phyloP scores from a whole-genome alignment of 805 yeast species.

The Geotrichum ghanense region DNA sequence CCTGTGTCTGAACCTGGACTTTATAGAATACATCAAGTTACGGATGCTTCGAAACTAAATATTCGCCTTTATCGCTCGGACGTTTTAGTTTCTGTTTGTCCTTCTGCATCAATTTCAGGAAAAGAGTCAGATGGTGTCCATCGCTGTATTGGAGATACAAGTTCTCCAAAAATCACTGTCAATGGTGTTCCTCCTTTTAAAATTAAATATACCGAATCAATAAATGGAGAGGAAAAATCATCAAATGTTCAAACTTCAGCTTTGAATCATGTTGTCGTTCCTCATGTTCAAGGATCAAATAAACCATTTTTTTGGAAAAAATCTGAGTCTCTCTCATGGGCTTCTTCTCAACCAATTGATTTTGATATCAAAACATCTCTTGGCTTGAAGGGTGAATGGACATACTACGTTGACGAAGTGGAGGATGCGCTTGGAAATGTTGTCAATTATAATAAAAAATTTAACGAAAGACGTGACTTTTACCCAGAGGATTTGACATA shows the following conservation, averaged over 20 bases:
- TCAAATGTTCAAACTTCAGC: conserved; percentile 34
- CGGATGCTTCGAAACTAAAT: conserved; percentile 49
- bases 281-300: conserved; percentile 27
- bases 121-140: conserved; percentile 25
- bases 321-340: conserved; percentile 22
- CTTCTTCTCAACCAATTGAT: conserved; percentile 28
- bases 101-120: conserved; percentile 47
- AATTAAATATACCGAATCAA: conserved; percentile 34
- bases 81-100: conserved; percentile 65
- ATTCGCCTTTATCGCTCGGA: conserved; percentile 52
- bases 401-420: conserved; percentile 45
- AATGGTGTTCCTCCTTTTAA: conserved; percentile 73
- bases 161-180: conserved; percentile 41
- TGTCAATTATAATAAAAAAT: conserved; percentile 23
- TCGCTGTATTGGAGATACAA: conserved; percentile 54
- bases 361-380: conserved; percentile 34
- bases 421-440: conserved; percentile 59
- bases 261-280: conserved; percentile 33
- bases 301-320: background rate
- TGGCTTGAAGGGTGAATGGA: conserved; percentile 38
- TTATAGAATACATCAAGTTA: conserved; percentile 58
- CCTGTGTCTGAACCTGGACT: conserved; percentile 63
- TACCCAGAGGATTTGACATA: conserved; percentile 30
- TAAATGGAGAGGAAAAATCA: conserved; percentile 29
- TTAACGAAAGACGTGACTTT: conserved; percentile 17